These are phyloP conservation scores for Oxytropis ochrocephala DNA, from an alignment of 306 rosid genomes.

Conservation along the genomic window DNA sequence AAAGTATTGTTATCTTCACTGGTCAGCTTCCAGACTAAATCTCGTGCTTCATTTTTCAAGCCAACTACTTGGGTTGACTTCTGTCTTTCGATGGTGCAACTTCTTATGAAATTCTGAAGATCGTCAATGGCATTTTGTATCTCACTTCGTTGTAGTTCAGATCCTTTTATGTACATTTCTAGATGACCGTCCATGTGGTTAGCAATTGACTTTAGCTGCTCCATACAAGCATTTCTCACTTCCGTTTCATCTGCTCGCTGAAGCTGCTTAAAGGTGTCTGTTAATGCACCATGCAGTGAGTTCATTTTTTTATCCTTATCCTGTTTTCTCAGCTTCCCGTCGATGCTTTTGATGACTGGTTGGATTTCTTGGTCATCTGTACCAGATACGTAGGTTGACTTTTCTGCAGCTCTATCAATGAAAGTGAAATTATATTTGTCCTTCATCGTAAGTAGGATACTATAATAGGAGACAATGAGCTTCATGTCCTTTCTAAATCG, in stretches of 20 bases:
- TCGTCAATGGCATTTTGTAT: background rate
- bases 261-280: background rate
- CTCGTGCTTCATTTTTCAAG: slow-evolving; percentile 10
- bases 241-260: background rate
- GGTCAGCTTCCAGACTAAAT: slow-evolving; percentile 15
- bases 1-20: background rate
- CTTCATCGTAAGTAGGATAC: background rate
- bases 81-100: slow-evolving; percentile 3
- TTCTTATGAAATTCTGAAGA: background rate
- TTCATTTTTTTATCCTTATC: background rate
- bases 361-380: background rate
- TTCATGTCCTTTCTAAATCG: background rate
- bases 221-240: background rate
- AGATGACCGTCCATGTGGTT: background rate
- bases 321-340: background rate
- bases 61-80: slow-evolving; percentile 18
- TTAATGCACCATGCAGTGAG: background rate
- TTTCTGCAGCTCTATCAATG: slow-evolving; percentile 4
- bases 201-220: slow-evolving; percentile 6
- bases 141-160: background rate
- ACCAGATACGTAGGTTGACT: background rate
- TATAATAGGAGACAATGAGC: background rate
- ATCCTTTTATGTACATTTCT: background rate
- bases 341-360: background rate
- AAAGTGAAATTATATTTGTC: background rate